Evolutionary conservation across 116 monocot species (phyloP).

Genomic region (Iris pallida): DNA sequence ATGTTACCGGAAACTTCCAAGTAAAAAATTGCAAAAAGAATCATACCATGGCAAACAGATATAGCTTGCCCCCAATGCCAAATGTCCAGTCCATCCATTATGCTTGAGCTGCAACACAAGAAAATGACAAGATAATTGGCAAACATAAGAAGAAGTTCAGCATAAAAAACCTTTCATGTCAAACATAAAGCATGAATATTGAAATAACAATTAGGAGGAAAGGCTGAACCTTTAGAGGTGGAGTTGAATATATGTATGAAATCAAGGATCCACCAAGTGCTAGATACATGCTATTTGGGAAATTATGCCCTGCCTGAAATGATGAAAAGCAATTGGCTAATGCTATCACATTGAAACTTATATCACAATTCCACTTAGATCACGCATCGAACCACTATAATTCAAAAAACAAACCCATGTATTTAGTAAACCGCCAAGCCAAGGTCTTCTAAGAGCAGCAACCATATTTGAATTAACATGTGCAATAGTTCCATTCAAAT

Average conservation of each 20-base stretch:
- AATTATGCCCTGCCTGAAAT: constrained; percentile 82
- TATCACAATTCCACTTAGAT: not conserved
- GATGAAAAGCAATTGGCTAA: constrained; percentile 11
- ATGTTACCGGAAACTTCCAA: not conserved
- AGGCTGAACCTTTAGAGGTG: constrained; percentile 78
- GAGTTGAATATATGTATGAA: constrained; percentile 98
- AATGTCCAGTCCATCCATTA: constrained; percentile 99
- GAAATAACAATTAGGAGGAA: no score
- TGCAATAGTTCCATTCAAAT: constrained; percentile 4
- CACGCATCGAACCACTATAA: no score
- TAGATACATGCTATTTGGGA: constrained; percentile 78
- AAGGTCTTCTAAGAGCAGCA: constrained; percentile 86
- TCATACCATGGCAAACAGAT: constrained; percentile 94
- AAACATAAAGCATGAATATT: no score
- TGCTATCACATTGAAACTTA: not conserved
- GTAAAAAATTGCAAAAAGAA: no score
- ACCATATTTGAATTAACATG: constrained; percentile 97
- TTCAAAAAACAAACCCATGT: constrained; percentile 62
- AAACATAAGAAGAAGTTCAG: no score
- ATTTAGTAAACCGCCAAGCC: constrained; percentile 81
- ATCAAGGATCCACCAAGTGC: constrained; percentile 92
- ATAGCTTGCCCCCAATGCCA: constrained; percentile 92
- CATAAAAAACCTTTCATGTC: no score
- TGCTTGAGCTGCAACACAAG: constrained; percentile 76
- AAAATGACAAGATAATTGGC: constrained; percentile 9